Evolutionary conservation across 495 filamentous ascomycete genomes (phyloP).

Genomic region (Penicillium crystallinum): DNA sequence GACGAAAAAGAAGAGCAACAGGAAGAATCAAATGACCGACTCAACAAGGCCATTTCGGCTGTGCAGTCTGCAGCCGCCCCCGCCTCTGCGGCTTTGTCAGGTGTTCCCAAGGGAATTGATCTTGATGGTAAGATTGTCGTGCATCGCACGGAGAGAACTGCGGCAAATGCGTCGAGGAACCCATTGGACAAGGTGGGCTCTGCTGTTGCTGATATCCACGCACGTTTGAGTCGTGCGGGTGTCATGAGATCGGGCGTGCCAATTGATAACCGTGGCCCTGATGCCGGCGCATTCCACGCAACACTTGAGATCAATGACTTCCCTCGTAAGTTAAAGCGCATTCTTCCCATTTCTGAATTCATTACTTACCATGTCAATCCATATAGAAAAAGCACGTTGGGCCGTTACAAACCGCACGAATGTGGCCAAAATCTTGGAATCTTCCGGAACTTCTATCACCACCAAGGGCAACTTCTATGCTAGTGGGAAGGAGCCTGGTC

Average conservation of each 20-base stretch:
- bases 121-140: constrained; percentile 74
- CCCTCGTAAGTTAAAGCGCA: constrained; percentile 58
- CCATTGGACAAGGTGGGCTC: constrained; percentile 78
- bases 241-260: constrained; percentile 86
- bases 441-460: constrained; percentile 92
- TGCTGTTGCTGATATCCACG: constrained; percentile 81
- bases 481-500: constrained; percentile 69
- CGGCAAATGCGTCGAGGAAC: constrained; percentile 52
- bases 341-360: neutral
- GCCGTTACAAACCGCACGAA: constrained; percentile 98
- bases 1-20: constrained; percentile 80
- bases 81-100: constrained; percentile 38
- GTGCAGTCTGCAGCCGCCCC: constrained; percentile 53
- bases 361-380: constrained; percentile 18
- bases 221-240: constrained; percentile 77
- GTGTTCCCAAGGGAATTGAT: constrained; percentile 60
- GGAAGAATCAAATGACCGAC: constrained; percentile 53
- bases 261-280: constrained; percentile 97
- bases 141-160: constrained; percentile 62
- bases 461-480: constrained; percentile 92
- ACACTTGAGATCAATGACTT: constrained; percentile 99
- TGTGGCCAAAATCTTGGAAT: constrained; percentile 95
- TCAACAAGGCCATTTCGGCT: constrained; percentile 60
- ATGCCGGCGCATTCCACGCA: constrained; percentile 95
- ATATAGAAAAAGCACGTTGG: constrained; percentile 89